Conservation (phyloP, 176 grass and related monocot genomes). For the Zizania latifolia region DNA sequence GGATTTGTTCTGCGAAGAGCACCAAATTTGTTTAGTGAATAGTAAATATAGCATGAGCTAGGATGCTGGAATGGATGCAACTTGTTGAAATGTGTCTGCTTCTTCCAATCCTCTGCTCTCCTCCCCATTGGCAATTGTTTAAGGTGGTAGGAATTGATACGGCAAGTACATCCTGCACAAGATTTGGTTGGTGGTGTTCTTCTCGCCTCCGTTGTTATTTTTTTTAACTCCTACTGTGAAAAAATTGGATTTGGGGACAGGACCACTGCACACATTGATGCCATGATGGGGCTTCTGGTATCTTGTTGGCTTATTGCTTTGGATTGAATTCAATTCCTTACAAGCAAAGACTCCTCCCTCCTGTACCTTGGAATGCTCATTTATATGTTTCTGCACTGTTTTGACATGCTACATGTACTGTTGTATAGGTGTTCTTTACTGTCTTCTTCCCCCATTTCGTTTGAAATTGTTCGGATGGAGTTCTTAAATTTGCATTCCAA, state of each 20-base stretch:
- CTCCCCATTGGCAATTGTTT: slow-evolving; percentile 21
- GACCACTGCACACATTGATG: slow-evolving; percentile 39
- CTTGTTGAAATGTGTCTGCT: neutral
- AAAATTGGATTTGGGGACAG: slow-evolving; percentile 8
- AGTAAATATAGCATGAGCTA: neutral
- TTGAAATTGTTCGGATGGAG: neutral
- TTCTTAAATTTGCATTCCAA: neutral
- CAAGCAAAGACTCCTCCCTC: slow-evolving; percentile 26
- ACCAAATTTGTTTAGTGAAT: neutral
- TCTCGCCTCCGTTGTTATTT: neutral
- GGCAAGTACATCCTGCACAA: neutral
- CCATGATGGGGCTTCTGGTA: slow-evolving; percentile 24
- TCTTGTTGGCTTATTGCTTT: slow-evolving; percentile 22
- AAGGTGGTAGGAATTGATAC: slow-evolving; percentile 22
- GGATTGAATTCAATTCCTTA: slow-evolving; percentile 39
- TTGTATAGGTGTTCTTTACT: neutral
- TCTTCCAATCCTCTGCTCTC: neutral
- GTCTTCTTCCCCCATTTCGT: neutral
- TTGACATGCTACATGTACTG: neutral
- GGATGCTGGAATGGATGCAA: no score
- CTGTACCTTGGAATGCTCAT: neutral
- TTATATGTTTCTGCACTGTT: neutral
- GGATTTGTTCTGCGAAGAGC: neutral
- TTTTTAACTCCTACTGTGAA: neutral
- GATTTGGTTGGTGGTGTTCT: slow-evolving; percentile 19